These are phyloP conservation scores for Lycium ferocissimum DNA, from an alignment of 257 asterid genomes.

Conservation along the genomic window DNA sequence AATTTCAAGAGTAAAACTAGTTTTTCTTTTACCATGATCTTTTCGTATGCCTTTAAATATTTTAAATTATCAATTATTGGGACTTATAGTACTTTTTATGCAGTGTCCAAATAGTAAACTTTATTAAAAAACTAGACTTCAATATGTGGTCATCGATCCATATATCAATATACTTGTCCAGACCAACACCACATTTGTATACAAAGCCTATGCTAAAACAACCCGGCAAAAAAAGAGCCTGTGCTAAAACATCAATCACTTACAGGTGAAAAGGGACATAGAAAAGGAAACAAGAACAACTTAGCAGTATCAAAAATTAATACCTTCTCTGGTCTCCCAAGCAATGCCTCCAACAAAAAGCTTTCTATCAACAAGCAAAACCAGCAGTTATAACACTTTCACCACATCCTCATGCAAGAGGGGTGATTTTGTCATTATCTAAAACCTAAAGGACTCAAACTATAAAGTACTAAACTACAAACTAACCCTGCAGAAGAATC, in stretches of 20 bases:
- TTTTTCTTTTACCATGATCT: too few species aligned
- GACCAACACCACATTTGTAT: neutral
- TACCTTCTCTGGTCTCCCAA: slow-evolving; percentile 99
- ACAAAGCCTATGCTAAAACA: slow-evolving; percentile 8
- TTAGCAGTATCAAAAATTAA: neutral
- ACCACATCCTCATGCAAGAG: slow-evolving; percentile 50
- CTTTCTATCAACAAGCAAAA: slow-evolving; percentile 90
- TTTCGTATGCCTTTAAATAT: too few species aligned
- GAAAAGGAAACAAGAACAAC: neutral
- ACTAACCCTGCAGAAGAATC: slow-evolving; percentile 99
- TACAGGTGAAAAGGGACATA: neutral
- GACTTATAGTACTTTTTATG: too few species aligned
- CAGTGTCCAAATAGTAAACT: too few species aligned
- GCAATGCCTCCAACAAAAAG: slow-evolving; percentile 99
- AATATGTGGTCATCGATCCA: neutral
- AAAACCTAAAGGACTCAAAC: slow-evolving; percentile 30
- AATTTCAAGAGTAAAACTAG: too few species aligned
- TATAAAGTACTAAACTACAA: slow-evolving; percentile 61
- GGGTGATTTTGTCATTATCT: slow-evolving; percentile 40
- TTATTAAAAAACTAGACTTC: too few species aligned
- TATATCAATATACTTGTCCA: neutral
- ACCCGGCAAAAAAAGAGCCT: neutral
- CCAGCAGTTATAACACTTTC: slow-evolving; percentile 66
- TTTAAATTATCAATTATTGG: too few species aligned
- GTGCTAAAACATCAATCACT: neutral